Percentiles rank a stretch among this genome's conserved stretches.
Conservation (phyloP, 495 filamentous ascomycete genomes). For the Astrothelium subdiscretum region DNA sequence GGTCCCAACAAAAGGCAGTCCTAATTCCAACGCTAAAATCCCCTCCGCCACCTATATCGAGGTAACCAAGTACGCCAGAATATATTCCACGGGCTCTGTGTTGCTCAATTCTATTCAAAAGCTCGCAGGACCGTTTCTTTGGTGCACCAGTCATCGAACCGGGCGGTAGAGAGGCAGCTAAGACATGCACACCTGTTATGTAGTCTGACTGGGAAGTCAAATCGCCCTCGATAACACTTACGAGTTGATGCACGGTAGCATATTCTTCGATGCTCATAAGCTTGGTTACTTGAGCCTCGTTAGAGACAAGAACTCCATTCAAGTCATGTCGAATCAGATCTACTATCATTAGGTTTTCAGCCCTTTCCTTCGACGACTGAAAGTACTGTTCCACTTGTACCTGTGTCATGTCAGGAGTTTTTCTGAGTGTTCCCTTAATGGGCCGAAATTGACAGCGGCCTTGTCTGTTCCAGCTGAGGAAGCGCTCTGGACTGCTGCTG, state of each 20-base stretch:
- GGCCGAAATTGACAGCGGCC: conserved; percentile 57
- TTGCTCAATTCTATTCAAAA: conserved; percentile 59
- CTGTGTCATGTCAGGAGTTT: conserved; percentile 50
- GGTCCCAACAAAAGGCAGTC: conserved; percentile 58
- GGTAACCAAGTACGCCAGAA: conserved; percentile 78
- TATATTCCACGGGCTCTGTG: conserved; percentile 61
- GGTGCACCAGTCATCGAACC: conserved; percentile 94
- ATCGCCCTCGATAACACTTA: conserved; percentile 71
- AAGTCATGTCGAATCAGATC: conserved; percentile 90
- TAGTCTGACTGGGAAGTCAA: conserved; percentile 25
- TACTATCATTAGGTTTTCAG: conserved; percentile 97
- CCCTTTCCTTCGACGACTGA: conserved; percentile 72
- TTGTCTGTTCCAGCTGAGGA: conserved; percentile 57
- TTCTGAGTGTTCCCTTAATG: conserved; percentile 92
- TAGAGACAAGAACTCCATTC: conserved; percentile 63
- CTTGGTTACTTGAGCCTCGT: conserved; percentile 50
- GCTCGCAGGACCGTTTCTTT: conserved; percentile 78
- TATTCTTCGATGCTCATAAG: conserved; percentile 84
- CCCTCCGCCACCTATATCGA: conserved; percentile 72
- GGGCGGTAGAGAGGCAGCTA: conserved; percentile 68
- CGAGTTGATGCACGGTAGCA: conserved; percentile 77
- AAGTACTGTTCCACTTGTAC: conserved; percentile 58
- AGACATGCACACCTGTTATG: conserved; percentile 57
- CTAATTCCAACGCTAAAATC: conserved; percentile 86
- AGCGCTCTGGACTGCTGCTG: conserved; percentile 84